Evolutionary conservation across 2,329 filamentous ascomycete genomes (phyloP).

Genomic region (Paraphaeosphaeria sporulosa): DNA sequence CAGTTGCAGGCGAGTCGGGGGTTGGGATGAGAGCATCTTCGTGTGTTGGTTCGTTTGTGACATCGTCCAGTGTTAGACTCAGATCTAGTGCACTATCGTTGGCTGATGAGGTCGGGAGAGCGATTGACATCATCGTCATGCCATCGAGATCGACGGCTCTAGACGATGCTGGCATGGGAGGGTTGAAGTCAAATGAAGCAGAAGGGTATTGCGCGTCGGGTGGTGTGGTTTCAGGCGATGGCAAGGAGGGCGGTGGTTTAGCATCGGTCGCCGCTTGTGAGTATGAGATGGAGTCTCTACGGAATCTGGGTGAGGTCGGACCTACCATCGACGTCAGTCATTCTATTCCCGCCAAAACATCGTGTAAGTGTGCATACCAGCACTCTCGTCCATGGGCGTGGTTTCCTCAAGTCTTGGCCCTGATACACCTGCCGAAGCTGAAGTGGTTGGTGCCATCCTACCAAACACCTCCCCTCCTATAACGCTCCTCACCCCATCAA

Average conservation of each 20-base stretch:
- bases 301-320: conserved; percentile 31
- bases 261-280: conserved; percentile 10
- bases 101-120: conserved; percentile 10
- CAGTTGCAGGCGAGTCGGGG: conserved; percentile 18
- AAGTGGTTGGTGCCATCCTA: conserved; percentile 15
- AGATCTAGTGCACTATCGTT: conserved; percentile 19
- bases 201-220: conserved; percentile 13
- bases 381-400: conserved; percentile 24
- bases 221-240: conserved; percentile 16
- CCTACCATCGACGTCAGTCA: conserved; percentile 37
- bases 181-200: conserved; percentile 25
- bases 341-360: conserved; percentile 9
- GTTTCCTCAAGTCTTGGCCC: not conserved
- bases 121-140: conserved; percentile 36
- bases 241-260: conserved; percentile 23
- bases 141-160: conserved; percentile 40
- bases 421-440: not conserved
- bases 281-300: conserved; percentile 24
- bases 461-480: conserved; percentile 35
- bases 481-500: conserved; percentile 44
- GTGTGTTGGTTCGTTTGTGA: conserved; percentile 24
- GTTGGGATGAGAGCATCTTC: conserved; percentile 20
- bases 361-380: conserved; percentile 32
- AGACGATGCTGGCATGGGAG: conserved; percentile 14
- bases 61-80: conserved; percentile 24